phyloP scores from a whole-genome alignment of 768 basidiomycete species.

The Suillus paluster region DNA sequence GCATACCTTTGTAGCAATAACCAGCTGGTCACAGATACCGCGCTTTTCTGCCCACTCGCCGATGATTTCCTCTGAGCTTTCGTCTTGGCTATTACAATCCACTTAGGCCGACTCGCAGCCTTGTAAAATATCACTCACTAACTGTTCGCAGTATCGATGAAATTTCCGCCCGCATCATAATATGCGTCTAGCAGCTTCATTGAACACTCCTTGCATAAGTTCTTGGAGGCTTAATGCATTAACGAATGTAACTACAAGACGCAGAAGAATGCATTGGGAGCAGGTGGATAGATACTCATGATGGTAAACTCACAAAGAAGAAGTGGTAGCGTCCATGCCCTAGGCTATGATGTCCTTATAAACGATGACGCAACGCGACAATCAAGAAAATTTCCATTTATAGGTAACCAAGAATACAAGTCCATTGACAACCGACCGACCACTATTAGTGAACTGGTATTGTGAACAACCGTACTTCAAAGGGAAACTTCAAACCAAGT shows the following conservation, averaged over 20 bases:
- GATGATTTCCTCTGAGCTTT: constrained; percentile 42
- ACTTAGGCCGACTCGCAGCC: too few species aligned
- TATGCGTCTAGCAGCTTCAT: too few species aligned
- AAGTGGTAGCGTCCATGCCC: background rate
- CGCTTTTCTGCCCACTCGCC: constrained; percentile 47
- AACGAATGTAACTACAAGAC: too few species aligned
- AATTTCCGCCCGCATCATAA: too few species aligned
- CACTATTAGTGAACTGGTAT: background rate
- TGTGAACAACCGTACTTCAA: background rate
- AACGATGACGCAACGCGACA: too few species aligned
- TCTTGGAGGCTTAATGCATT: too few species aligned
- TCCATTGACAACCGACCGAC: too few species aligned
- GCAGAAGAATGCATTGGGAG: too few species aligned
- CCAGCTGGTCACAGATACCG: constrained; percentile 43
- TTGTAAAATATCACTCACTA: too few species aligned
- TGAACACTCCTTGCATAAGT: too few species aligned
- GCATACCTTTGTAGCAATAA: constrained; percentile 43
- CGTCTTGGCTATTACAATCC: constrained; percentile 35
- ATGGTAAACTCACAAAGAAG: background rate
- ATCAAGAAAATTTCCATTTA: background rate
- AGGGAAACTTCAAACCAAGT: background rate
- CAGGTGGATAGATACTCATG: constrained; percentile 11
- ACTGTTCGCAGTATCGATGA: too few species aligned
- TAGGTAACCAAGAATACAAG: background rate
- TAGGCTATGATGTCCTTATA: background rate